Evolutionary conservation across 768 basidiomycete species (phyloP), one percentile per base, ranked within the genome.

Genomic region (Lactarius quietus): DNA sequence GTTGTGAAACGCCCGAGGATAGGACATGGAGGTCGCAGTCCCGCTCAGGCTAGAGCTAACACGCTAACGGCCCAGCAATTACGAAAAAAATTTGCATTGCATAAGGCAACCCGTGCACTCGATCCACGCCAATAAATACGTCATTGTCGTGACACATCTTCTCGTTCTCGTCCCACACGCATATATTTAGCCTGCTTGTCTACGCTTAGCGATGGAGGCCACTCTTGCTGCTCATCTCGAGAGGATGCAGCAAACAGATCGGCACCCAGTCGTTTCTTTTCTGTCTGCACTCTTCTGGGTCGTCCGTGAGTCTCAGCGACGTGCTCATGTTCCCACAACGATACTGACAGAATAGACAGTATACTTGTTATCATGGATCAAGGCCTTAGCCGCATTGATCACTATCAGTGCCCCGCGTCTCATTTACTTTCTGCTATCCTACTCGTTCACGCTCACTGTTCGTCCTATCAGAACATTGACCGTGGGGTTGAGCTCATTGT

Each of bases 401-500:
- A 95, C 95, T 3, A 89, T 98, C 62, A 88, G 89, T 10, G 71
- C 95, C 17, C 95, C 95, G 1, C 82, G 86, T 65, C 83, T 82
- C 76, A 87, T 93, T 52, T 93, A 92, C 72, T 81, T 84, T 20
- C 77, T 90, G 15, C 81, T 94, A 29, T 93, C 92, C 14, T 94
- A 93, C 73, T 93, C 93, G 6, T 87, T 94, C 84, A 95, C 93
- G 1, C 79, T 95, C 69, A 93, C 92, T 62, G 93, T 92, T 45
- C 59, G 63, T 67, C 60, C 56, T 20, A 8, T 64, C 60, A 20
- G 9, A 41, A 36, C 28, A 35, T 54, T 41, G 59, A 36, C 31
- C 18, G 31, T 8, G 17, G 43, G 7, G 6, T 31, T 41, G 64
- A 55, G 35, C 53, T 61, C 60, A 55, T 33, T 56, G 31, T 66